Percentiles rank a stretch among this genome's conserved stretches.
These are phyloP conservation scores for Orbilia blumenaviensis DNA, from an alignment of 2,329 filamentous ascomycete genomes.

Conservation along the genomic window DNA sequence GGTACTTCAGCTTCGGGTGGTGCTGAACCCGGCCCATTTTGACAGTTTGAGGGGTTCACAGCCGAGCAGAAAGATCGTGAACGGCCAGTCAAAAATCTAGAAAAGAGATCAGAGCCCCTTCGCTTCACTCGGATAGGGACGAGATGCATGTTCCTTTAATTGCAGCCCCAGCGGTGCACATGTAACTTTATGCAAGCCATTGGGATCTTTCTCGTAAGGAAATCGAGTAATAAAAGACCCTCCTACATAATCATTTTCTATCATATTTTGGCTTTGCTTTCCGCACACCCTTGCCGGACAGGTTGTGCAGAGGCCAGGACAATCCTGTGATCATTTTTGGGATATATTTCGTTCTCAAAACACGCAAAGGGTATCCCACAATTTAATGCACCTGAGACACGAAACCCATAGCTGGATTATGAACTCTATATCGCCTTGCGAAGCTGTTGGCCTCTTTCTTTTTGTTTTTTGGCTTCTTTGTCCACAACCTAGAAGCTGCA, in stretches of 20 bases:
- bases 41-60: slow-evolving; percentile 35
- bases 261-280: slow-evolving; percentile 15
- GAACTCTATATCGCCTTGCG: slow-evolving; percentile 2
- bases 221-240: slow-evolving; percentile 3
- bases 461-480: not conserved
- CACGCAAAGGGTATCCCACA: slow-evolving; percentile 18
- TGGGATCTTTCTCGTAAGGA: slow-evolving; percentile 6
- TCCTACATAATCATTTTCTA: slow-evolving; percentile 12
- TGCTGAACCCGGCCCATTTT: slow-evolving; percentile 33
- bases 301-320: not conserved
- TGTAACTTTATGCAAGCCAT: slow-evolving; percentile 48
- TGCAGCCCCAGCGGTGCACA: slow-evolving; percentile 16
- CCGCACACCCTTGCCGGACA: slow-evolving; percentile 8
- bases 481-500: slow-evolving; percentile 3
- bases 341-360: slow-evolving; percentile 29
- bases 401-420: not conserved
- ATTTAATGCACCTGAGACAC: not conserved
- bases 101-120: slow-evolving; percentile 9
- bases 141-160: slow-evolving; percentile 17
- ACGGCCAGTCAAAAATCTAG: slow-evolving; percentile 9
- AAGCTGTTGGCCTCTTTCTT: not conserved
- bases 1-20: slow-evolving; percentile 4
- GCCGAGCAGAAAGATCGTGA: slow-evolving; percentile 31
- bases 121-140: slow-evolving; percentile 19
- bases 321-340: slow-evolving; percentile 15